Evolutionary conservation across 805 yeast genomes (phyloP).

Genomic region (Wickerhamomyces xylosicus): DNA sequence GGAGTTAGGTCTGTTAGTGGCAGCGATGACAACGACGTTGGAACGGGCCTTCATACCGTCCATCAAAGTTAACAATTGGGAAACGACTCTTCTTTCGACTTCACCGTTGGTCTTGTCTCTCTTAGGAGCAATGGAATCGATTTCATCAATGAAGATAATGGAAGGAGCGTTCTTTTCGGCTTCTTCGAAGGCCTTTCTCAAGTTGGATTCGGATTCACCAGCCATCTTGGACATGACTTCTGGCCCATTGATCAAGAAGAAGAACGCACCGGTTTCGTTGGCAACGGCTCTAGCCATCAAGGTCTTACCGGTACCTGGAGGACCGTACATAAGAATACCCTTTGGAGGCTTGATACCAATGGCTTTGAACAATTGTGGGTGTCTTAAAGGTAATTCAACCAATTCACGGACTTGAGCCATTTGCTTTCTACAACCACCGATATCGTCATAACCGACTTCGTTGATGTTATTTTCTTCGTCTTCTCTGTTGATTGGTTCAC

Average conservation of each 20-base stretch:
- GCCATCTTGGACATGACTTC: conserved; percentile 99
- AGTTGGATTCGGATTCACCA: conserved; percentile 95
- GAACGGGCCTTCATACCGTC: conserved; percentile 99
- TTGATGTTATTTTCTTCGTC: conserved; percentile 94
- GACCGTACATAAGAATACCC: conserved; percentile 97
- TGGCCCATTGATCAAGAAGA: conserved; percentile 96
- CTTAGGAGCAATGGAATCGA: conserved; percentile 98
- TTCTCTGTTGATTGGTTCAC: conserved; percentile 97
- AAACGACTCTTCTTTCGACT: conserved; percentile 98
- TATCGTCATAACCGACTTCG: conserved; percentile 97
- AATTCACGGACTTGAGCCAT: conserved; percentile 99
- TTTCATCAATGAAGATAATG: conserved; percentile 95
- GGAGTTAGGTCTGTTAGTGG: conserved; percentile 73
- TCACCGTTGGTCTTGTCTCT: conserved; percentile 99
- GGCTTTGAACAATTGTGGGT: conserved; percentile 94
- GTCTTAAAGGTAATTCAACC: conserved; percentile 96
- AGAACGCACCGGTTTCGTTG: conserved; percentile 97
- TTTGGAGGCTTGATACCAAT: conserved; percentile 99
- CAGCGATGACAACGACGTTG: conserved; percentile 96
- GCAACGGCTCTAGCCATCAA: conserved; percentile 99
- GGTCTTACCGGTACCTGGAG: conserved; percentile 99
- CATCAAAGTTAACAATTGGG: conserved; percentile 94
- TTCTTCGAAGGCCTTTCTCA: conserved; percentile 97
- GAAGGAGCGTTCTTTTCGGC: conserved; percentile 99
- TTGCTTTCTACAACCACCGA: conserved; percentile 98